Evolutionary conservation across 345 rosid species (phyloP), one percentile per base, ranked within the genome.

Genomic region (Gossypioides kirkii): DNA sequence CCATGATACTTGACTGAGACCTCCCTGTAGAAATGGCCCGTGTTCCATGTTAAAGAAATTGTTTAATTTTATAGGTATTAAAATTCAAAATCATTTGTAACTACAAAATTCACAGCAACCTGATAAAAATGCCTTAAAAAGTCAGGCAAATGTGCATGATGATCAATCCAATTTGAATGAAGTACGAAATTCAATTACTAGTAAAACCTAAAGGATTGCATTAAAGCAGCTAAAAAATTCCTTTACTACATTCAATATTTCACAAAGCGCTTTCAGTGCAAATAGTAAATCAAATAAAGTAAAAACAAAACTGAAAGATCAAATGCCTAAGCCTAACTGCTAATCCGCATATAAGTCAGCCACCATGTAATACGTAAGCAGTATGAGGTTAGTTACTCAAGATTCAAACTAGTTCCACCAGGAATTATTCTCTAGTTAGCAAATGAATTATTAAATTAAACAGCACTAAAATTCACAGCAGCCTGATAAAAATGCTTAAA

Each of bases 1-100:
- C 99, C 99, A 95, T 17, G 99, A 91, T 46, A 92, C 77, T 23
- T 87, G 90, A 70, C 89, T 91, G 70, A 92, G 86, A 84, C 96
- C 94, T 58, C 96, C 94, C 99, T 95, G 88, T 28, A 32, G 36
- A 73, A 76, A 11, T 4, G 25, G 28, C 25, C 61, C 61, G 22
- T 49, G 38, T 64, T 56, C 49, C 58, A 74, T 53, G 64, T 45
- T 60, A 65, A 9, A 23, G 25, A 52, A 63, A 10, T 13, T 10
- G 8, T 28, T 49, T 5, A 50, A 69, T 1, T 20, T 17, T 28
- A 20, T 6, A 3, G 17, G 41, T 18, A 36, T 14, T 53, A 70
- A 13, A 56, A 70, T 70, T 52, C 17, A 53, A 3, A 69, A 36
- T 52, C 42, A 22, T 36, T 10, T 46, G 45, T 23, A 20, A 63